A percentile compares a stretch with the other conserved stretches of the same genome.
phyloP scores from a whole-genome alignment of 768 basidiomycete species.

The Lactarius hatsudake region DNA sequence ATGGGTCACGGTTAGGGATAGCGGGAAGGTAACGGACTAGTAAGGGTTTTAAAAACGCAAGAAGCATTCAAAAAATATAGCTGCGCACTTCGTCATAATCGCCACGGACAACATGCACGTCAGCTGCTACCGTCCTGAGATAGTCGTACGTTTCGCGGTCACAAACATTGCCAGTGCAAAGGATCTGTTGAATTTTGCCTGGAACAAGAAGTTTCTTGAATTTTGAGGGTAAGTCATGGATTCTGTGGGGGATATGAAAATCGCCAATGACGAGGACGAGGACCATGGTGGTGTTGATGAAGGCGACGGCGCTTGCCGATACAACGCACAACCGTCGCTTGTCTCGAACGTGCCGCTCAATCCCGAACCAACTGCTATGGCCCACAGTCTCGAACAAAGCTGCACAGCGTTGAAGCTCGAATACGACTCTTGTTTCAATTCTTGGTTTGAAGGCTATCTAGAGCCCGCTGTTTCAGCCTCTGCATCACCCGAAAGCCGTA shows the following conservation, averaged over 20 bases:
- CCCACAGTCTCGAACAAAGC: slow-evolving; percentile 73
- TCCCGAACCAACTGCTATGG: slow-evolving; percentile 44
- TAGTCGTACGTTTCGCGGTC: slow-evolving; percentile 98
- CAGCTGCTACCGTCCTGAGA: slow-evolving; percentile 88
- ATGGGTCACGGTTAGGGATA: slow-evolving; percentile 77
- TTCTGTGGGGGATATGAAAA: slow-evolving; percentile 90
- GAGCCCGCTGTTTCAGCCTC: slow-evolving; percentile 61
- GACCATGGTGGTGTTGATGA: slow-evolving; percentile 51
- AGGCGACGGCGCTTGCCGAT: neutral
- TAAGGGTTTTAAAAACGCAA: neutral
- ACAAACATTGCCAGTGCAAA: slow-evolving; percentile 96
- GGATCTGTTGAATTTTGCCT: slow-evolving; percentile 97
- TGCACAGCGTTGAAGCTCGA: slow-evolving; percentile 88
- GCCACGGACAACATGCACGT: slow-evolving; percentile 87
- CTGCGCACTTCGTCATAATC: slow-evolving; percentile 88
- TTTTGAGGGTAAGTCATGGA: slow-evolving; percentile 89
- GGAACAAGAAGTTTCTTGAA: slow-evolving; percentile 89
- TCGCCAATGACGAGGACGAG: slow-evolving; percentile 97
- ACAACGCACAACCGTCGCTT: neutral
- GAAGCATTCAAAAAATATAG: slow-evolving; percentile 7
- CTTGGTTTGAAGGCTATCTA: slow-evolving; percentile 97
- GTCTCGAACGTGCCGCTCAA: neutral
- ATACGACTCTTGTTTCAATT: slow-evolving; percentile 95
- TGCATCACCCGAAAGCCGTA: slow-evolving; percentile 44
- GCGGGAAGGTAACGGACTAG: slow-evolving; percentile 69